phyloP scores from a whole-genome alignment of 2,329 filamentous ascomycete species.

The Neofusicoccum sp. region DNA sequence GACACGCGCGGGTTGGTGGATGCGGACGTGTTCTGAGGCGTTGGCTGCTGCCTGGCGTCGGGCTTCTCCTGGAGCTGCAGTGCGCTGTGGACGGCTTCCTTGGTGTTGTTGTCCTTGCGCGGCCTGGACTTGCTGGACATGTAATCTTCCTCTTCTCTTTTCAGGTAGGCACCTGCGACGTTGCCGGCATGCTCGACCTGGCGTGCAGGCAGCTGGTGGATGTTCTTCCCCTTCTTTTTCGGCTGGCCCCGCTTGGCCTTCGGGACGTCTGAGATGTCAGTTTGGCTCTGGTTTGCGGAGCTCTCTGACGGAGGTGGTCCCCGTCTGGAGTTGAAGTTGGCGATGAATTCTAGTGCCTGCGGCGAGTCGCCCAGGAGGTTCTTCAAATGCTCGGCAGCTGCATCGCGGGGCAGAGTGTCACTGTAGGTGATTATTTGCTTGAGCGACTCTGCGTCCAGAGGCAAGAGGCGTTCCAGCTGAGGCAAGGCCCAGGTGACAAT shows the following conservation, averaged over 20 bases:
- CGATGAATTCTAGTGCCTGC: slow-evolving; percentile 68
- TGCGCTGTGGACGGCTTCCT: slow-evolving; percentile 41
- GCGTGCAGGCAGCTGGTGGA: slow-evolving; percentile 39
- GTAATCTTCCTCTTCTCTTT: slow-evolving; percentile 73
- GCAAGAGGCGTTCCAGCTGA: slow-evolving; percentile 76
- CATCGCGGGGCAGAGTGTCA: slow-evolving; percentile 69
- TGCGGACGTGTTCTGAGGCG: slow-evolving; percentile 6
- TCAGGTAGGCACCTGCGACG: slow-evolving; percentile 69
- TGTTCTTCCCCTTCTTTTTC: slow-evolving; percentile 42
- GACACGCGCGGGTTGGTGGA: slow-evolving; percentile 42
- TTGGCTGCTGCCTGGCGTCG: slow-evolving; percentile 40
- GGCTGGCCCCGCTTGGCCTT: slow-evolving; percentile 31
- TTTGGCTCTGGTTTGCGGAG: slow-evolving; percentile 14
- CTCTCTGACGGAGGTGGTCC: slow-evolving; percentile 30
- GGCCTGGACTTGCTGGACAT: slow-evolving; percentile 51
- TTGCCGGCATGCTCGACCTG: slow-evolving; percentile 61
- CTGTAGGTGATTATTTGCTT: slow-evolving; percentile 83
- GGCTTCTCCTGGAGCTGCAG: slow-evolving; percentile 53
- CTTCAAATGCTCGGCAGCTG: slow-evolving; percentile 79
- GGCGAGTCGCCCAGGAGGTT: slow-evolving; percentile 86
- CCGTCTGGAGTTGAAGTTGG: slow-evolving; percentile 69
- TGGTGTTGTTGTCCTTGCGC: slow-evolving; percentile 35
- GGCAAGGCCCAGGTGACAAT: slow-evolving; percentile 57
- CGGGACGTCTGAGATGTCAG: slow-evolving; percentile 25
- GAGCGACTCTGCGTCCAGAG: slow-evolving; percentile 80